Percentiles rank a stretch among this genome's conserved stretches.
Conservation (phyloP, 345 rosid species). For the Eucalyptus leucophloia region DNA sequence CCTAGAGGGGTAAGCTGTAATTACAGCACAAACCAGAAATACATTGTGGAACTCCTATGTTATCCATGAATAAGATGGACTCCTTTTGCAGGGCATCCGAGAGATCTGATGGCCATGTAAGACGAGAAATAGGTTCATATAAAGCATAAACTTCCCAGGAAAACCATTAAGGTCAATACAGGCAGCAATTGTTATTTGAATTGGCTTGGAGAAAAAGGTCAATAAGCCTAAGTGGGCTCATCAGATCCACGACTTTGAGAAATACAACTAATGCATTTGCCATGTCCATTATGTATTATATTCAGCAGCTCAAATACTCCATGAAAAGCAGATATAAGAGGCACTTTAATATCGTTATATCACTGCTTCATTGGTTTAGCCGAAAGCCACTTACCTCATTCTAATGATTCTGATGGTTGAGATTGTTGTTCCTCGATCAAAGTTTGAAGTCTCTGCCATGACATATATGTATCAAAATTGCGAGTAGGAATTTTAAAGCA, state of each 20-base stretch:
- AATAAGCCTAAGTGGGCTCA: background rate
- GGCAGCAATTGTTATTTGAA: background rate
- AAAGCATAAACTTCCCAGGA: background rate
- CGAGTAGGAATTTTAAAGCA: background rate
- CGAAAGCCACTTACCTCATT: constrained; percentile 9
- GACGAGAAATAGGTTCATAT: background rate
- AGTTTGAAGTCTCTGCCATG: constrained; percentile 50
- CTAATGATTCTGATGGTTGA: constrained; percentile 15
- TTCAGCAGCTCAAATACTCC: background rate
- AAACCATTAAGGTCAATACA: background rate
- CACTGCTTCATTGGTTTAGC: background rate
- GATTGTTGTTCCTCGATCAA: constrained; percentile 36
- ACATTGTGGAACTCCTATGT: background rate
- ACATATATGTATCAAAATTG: background rate
- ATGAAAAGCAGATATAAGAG: background rate
- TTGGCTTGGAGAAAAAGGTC: background rate
- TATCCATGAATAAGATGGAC: background rate
- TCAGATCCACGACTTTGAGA: background rate
- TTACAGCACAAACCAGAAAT: background rate
- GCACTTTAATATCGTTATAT: background rate
- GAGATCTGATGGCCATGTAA: background rate
- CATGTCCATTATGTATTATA: background rate
- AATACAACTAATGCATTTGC: background rate
- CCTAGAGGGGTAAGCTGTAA: background rate
- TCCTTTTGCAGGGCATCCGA: background rate